Percentiles rank a stretch among this genome's conserved stretches.
Evolutionary conservation across 495 filamentous ascomycete species (phyloP).

Genomic region (Neurospora sp.): DNA sequence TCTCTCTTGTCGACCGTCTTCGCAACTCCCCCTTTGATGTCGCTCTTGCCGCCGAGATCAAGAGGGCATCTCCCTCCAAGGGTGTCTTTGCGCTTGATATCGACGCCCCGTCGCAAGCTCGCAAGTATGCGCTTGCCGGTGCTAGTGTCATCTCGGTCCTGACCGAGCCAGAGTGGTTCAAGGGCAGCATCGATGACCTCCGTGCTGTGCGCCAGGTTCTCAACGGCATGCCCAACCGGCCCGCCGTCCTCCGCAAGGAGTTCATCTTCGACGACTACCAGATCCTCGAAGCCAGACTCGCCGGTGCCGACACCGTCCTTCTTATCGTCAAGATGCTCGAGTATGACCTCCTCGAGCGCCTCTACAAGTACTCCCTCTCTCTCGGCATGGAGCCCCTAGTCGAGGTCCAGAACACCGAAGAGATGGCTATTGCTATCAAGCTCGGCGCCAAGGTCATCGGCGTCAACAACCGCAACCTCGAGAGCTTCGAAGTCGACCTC

Average conservation of each 20-base stretch:
- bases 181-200: constrained; percentile 91
- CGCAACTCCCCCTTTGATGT: constrained; percentile 71
- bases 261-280: constrained; percentile 99
- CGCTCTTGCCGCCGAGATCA: constrained; percentile 93
- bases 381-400: constrained; percentile 97
- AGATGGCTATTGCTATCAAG: constrained; percentile 80
- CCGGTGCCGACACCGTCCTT: constrained; percentile 89
- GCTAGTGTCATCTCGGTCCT: constrained; percentile 95
- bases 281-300: constrained; percentile 87
- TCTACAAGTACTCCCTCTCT: constrained; percentile 80
- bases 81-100: constrained; percentile 81
- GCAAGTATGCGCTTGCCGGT: constrained; percentile 84
- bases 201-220: constrained; percentile 79
- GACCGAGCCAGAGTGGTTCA: constrained; percentile 98
- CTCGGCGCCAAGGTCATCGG: constrained; percentile 92
- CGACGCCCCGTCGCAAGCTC: constrained; percentile 82
- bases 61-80: constrained; percentile 92
- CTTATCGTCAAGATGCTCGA: constrained; percentile 98
- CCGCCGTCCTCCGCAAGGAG: constrained; percentile 87
- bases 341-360: constrained; percentile 55
- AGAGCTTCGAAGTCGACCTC: constrained; percentile 92
- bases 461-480: constrained; percentile 94
- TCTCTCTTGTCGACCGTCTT: constrained; percentile 71
- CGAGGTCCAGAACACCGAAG: constrained; percentile 87
- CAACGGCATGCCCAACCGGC: constrained; percentile 80